These are phyloP conservation scores for Fraxinus baroniana DNA, from an alignment of 305 asterid genomes.

Conservation along the genomic window DNA sequence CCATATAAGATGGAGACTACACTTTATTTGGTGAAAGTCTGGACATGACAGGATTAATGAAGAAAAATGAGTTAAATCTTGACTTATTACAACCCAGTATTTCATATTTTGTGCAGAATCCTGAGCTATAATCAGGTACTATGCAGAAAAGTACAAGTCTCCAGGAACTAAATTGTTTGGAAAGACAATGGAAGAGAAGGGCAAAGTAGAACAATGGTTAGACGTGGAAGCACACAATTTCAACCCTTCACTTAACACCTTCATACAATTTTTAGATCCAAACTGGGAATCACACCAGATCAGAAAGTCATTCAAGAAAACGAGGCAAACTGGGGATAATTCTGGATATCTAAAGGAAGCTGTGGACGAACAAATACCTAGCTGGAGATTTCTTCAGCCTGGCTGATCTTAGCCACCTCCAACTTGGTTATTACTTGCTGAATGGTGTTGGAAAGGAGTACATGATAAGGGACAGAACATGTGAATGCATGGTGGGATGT, in stretches of 20 bases:
- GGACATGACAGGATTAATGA: background rate
- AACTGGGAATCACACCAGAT: conserved; percentile 28
- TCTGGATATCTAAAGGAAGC: conserved; percentile 44
- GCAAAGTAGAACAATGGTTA: conserved; percentile 47
- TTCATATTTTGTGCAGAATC: conserved; percentile 35
- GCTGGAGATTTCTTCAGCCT: conserved; percentile 48
- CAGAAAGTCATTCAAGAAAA: conserved; percentile 24
- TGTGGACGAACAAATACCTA: conserved; percentile 37
- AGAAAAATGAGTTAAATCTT: background rate
- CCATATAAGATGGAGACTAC: conserved; percentile 50
- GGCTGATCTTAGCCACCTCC: conserved; percentile 53
- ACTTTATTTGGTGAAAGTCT: conserved; percentile 38
- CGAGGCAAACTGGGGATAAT: conserved; percentile 39
- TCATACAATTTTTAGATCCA: conserved; percentile 32
- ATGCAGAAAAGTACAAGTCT: conserved; percentile 46
- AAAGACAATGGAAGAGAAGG: conserved; percentile 40
- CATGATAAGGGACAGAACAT: conserved; percentile 39
- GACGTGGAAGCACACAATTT: conserved; percentile 49
- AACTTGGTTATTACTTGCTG: conserved; percentile 33
- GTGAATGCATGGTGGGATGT: conserved; percentile 58
- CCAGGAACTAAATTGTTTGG: conserved; percentile 43
- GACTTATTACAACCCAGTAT: background rate
- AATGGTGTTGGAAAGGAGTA: conserved; percentile 27
- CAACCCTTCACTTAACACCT: conserved; percentile 40
- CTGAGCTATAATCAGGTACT: conserved; percentile 48